These are phyloP conservation scores for Trichoderma parareesei DNA, from an alignment of 495 filamentous ascomycete species.

Conservation along the genomic window DNA sequence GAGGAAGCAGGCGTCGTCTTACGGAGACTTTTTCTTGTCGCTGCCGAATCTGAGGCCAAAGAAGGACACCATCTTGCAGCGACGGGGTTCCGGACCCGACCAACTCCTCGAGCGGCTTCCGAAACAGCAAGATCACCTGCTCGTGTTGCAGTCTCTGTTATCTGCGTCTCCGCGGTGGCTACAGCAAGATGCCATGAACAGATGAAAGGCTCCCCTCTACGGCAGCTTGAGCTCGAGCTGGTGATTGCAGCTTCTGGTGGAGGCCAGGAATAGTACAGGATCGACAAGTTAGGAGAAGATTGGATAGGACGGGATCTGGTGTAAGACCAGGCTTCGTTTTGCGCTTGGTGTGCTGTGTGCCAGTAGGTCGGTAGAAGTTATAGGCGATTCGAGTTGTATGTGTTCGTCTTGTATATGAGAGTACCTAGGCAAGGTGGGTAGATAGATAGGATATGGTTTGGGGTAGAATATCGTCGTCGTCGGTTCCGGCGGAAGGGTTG, in stretches of 20 bases:
- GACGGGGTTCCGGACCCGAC: neutral
- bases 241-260: too few species aligned
- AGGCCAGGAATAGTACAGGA: too few species aligned
- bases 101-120: neutral
- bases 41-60: constrained; percentile 41
- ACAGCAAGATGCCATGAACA: constrained; percentile 4
- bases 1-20: constrained; percentile 16
- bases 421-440: too few species aligned
- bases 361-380: too few species aligned
- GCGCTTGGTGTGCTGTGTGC: neutral
- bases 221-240: neutral
- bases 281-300: too few species aligned
- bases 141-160: neutral
- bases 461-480: neutral
- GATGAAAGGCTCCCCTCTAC: neutral
- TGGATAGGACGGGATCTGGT: neutral
- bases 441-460: too few species aligned
- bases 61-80: constrained; percentile 39
- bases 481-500: neutral
- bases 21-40: constrained; percentile 39
- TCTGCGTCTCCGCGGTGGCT: neutral
- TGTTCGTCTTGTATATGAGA: too few species aligned
- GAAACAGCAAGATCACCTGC: neutral
- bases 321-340: neutral
- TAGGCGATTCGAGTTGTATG: too few species aligned